These are phyloP conservation scores for Eutrema heterophyllum DNA, from an alignment of 345 rosid genomes.

Conservation along the genomic window DNA sequence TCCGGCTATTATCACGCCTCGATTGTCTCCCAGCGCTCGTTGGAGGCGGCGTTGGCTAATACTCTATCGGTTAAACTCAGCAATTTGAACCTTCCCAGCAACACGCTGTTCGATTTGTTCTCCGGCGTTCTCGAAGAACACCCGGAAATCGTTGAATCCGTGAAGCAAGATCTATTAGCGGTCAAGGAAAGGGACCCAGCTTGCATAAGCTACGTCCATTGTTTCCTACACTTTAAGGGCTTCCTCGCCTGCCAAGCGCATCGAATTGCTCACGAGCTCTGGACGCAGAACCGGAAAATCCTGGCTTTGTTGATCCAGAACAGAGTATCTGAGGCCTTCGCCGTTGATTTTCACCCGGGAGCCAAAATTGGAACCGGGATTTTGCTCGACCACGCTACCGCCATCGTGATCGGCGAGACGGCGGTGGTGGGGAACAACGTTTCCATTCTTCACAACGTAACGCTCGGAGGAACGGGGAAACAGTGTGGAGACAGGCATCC, in stretches of 20 bases:
- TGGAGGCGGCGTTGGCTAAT: slow-evolving; percentile 69
- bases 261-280: slow-evolving; percentile 68
- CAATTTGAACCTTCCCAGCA: slow-evolving; percentile 52
- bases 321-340: slow-evolving; percentile 69
- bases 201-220: slow-evolving; percentile 68
- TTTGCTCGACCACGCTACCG: slow-evolving; percentile 80
- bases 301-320: slow-evolving; percentile 74
- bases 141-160: slow-evolving; percentile 43
- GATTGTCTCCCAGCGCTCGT: slow-evolving; percentile 52
- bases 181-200: slow-evolving; percentile 84
- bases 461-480: slow-evolving; percentile 93
- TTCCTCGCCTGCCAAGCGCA: slow-evolving; percentile 81
- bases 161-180: slow-evolving; percentile 60
- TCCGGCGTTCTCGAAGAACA: slow-evolving; percentile 46
- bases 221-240: slow-evolving; percentile 75
- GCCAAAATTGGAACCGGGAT: slow-evolving; percentile 74
- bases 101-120: slow-evolving; percentile 59
- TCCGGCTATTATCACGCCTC: slow-evolving; percentile 62
- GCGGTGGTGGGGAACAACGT: slow-evolving; percentile 89
- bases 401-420: slow-evolving; percentile 83
- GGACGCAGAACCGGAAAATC: slow-evolving; percentile 55
- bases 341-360: slow-evolving; percentile 92
- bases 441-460: slow-evolving; percentile 84
- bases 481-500: slow-evolving; percentile 82
- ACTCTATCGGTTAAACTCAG: slow-evolving; percentile 65